Conservation (phyloP, 2,329 filamentous ascomycete species). For the Aspergillus chevalieri region DNA sequence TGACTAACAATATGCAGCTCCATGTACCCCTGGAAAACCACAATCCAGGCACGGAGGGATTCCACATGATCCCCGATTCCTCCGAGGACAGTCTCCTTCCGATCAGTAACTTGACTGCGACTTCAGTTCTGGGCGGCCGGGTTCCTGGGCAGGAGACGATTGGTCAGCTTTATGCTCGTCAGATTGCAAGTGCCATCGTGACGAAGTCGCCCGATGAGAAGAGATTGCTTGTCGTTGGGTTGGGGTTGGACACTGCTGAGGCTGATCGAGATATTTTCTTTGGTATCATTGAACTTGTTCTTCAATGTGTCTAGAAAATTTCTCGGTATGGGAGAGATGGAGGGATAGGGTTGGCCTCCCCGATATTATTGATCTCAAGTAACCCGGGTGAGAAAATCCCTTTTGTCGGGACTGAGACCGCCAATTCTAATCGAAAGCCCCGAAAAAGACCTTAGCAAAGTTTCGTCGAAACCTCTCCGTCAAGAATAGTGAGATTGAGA, state of each 20-base stretch:
- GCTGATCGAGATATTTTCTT: slow-evolving; percentile 38
- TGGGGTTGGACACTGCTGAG: slow-evolving; percentile 48
- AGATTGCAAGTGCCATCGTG: slow-evolving; percentile 75
- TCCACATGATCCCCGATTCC: slow-evolving; percentile 34
- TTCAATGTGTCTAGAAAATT: slow-evolving; percentile 31
- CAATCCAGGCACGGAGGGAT: slow-evolving; percentile 30
- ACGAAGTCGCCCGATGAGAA: slow-evolving; percentile 61
- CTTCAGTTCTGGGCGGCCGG: slow-evolving; percentile 78
- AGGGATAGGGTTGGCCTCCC: too few species aligned
- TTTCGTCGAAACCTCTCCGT: neutral
- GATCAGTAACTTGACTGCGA: slow-evolving; percentile 74
- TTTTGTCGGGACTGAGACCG: too few species aligned
- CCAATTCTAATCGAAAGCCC: neutral
- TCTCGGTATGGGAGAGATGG: neutral
- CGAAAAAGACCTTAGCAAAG: neutral
- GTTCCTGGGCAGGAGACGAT: slow-evolving; percentile 71
- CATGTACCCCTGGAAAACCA: slow-evolving; percentile 29
- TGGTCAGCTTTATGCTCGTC: slow-evolving; percentile 82
- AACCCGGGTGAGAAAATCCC: too few species aligned
- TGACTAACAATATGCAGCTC: slow-evolving; percentile 15
- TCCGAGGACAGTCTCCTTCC: slow-evolving; percentile 61
- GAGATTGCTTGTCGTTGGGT: slow-evolving; percentile 53
- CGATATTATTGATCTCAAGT: neutral
- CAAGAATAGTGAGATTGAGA: neutral
- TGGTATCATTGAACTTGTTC: slow-evolving; percentile 37